These are phyloP conservation scores for Rhizophagus prolifer DNA, from an alignment of 192 early-diverging fungal species.

Conservation along the genomic window DNA sequence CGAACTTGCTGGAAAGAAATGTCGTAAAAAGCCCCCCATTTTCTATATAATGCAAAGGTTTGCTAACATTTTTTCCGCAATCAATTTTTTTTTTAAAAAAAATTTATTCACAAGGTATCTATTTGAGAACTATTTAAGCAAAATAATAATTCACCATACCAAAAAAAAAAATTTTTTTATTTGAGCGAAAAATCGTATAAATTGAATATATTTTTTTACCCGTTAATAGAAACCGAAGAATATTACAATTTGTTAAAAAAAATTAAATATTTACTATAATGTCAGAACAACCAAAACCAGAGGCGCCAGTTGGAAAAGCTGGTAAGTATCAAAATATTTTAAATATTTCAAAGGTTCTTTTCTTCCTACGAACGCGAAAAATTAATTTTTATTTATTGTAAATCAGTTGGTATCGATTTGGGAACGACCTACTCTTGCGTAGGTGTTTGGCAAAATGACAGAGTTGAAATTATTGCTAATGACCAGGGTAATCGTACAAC, in stretches of 20 bases:
- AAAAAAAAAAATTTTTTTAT: too few species aligned
- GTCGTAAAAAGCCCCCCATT: background rate
- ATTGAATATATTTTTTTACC: background rate
- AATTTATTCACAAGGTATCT: too few species aligned
- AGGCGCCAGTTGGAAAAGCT: background rate
- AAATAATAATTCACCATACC: background rate
- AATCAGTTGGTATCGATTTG: conserved; percentile 60
- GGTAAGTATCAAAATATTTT: background rate
- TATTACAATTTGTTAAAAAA: background rate
- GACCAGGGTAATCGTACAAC: conserved; percentile 99
- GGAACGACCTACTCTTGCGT: conserved; percentile 32
- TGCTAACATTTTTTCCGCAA: too few species aligned
- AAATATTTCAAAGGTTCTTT: background rate
- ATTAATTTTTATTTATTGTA: background rate
- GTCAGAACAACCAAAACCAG: background rate
- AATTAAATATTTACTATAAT: background rate
- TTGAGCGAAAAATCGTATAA: background rate
- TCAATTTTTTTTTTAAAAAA: background rate
- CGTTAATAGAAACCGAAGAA: too few species aligned
- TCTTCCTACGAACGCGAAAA: background rate
- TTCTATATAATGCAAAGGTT: background rate
- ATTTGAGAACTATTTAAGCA: too few species aligned
- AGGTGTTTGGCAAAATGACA: background rate
- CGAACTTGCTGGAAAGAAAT: background rate
- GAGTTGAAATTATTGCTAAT: conserved; percentile 96